Conservation (phyloP, 2,329 filamentous ascomycete species). For the Fusarium kyushuense region DNA sequence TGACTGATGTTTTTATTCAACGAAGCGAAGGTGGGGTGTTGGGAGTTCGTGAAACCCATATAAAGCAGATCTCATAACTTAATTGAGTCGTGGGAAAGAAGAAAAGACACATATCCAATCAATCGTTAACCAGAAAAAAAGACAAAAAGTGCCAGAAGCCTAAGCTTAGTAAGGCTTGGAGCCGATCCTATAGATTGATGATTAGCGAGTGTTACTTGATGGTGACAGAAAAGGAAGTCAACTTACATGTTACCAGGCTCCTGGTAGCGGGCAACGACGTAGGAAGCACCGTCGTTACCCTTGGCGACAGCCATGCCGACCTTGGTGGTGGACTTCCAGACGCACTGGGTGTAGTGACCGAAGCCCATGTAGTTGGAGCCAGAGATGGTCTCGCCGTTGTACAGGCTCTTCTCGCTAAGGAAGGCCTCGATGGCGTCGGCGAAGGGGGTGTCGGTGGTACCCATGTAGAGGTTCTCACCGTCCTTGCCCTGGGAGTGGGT, state of each 20-base stretch:
- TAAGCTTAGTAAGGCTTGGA: constrained; percentile 38
- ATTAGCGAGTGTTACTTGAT: constrained; percentile 22
- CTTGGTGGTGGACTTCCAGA: constrained; percentile 46
- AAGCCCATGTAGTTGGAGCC: constrained; percentile 40
- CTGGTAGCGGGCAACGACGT: constrained; percentile 45
- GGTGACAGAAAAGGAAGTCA: too few relatives aligned
- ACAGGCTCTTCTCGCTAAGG: constrained; percentile 43
- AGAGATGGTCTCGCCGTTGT: constrained; percentile 39
- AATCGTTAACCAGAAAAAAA: constrained; percentile 15
- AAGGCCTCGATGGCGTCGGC: constrained; percentile 39
- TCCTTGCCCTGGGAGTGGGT: constrained; percentile 36
- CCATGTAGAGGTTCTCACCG: constrained; percentile 47
- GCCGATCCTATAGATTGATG: constrained; percentile 33
- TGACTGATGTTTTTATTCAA: constrained; percentile 25
- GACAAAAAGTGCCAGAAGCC: background rate
- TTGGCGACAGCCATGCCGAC: constrained; percentile 42
- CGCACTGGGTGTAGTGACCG: constrained; percentile 46
- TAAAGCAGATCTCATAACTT: constrained; percentile 27
- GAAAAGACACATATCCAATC: constrained; percentile 38
- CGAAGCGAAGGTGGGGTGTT: constrained; percentile 24
- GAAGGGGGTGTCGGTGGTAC: constrained; percentile 28
- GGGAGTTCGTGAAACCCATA: constrained; percentile 26
- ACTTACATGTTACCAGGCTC: constrained; percentile 46
- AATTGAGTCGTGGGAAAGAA: constrained; percentile 2
- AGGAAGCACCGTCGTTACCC: constrained; percentile 33